Evolutionary conservation across 768 basidiomycete genomes (phyloP).

Genomic region (Macrolepiota albuminosa): DNA sequence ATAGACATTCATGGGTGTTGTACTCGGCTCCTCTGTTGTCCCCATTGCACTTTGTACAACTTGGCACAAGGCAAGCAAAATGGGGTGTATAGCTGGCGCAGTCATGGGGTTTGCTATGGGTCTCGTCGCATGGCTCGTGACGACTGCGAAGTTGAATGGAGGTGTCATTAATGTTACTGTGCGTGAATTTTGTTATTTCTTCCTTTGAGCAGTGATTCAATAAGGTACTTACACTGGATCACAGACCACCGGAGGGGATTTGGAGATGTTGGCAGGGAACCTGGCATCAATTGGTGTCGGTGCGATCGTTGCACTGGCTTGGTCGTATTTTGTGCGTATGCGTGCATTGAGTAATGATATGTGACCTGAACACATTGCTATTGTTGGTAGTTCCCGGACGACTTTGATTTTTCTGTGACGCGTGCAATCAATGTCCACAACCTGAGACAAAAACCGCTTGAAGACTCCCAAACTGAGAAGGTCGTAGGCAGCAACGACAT

Average conservation of each 20-base stretch:
- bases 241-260: conserved; percentile 49
- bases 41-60: conserved; percentile 87
- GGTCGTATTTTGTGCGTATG: conserved; percentile 57
- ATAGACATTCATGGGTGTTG: conserved; percentile 85
- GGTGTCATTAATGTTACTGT: conserved; percentile 69
- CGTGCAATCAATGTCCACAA: conserved; percentile 58
- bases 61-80: conserved; percentile 82
- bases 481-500: not conserved
- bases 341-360: conserved; percentile 27
- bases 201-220: not conserved
- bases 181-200: conserved; percentile 16
- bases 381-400: conserved; percentile 41
- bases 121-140: conserved; percentile 80
- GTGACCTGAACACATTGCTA: not conserved
- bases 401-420: conserved; percentile 78
- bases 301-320: conserved; percentile 63
- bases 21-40: conserved; percentile 80
- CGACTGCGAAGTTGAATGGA: conserved; percentile 65
- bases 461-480: not conserved
- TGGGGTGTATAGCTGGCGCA: conserved; percentile 72
- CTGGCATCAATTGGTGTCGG: conserved; percentile 79
- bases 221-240: not conserved
- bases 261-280: conserved; percentile 83
- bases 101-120: conserved; percentile 66
- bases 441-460: no score